Base-by-base conservation (phyloP, 2,329 filamentous ascomycete genomes). In the Aspergillus phoenicis region DNA sequence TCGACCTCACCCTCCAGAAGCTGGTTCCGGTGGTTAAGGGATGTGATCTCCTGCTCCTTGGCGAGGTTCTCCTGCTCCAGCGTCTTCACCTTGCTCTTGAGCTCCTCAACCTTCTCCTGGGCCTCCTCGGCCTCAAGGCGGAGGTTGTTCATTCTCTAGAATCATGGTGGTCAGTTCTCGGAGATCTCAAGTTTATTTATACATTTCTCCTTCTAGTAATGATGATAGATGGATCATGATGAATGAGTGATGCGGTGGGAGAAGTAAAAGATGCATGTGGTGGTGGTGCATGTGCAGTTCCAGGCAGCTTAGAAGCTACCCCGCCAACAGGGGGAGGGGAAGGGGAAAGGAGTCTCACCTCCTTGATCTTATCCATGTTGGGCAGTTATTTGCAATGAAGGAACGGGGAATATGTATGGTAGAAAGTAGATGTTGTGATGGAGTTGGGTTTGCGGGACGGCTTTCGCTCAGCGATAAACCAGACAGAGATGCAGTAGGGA, bases 31-130 rank as follows among this genome's bases (percentile, higher is more conserved):
- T 98, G 94, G 77, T 90, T 88, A 73, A 98, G 87, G 57, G 95
- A 98, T 69, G 91, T 96, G 80, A 98, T 96, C 80, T 98, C 94
- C 82, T 98, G 93, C 84, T 98, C 95, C 85, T 98, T 98, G 77
- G 90, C 85, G 65, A 97, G 85, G 80, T 93, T 97, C 83, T 98
- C 94, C 81, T 97, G 90, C 83, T 99, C 93, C 66, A 98, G 86
- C 58, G 82, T 79, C 86, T 97, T 98, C 82, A 97, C 86, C 82
- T 91, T 93, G 72, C 80, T 69, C 82, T 95, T 88, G 69, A 96
- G 87, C 82, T 98, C 94, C 77, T 97, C 91, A 67, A 89, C 89
- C 83, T 94, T 90, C 77, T 84, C 81, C 67, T 87, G 82, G 67
- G 91, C 89, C 77, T 95, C 90, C 76, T 98, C 95, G 74, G 92